Evolutionary conservation across 768 basidiomycete species (phyloP).

Genomic region (Pisolithus sp.): DNA sequence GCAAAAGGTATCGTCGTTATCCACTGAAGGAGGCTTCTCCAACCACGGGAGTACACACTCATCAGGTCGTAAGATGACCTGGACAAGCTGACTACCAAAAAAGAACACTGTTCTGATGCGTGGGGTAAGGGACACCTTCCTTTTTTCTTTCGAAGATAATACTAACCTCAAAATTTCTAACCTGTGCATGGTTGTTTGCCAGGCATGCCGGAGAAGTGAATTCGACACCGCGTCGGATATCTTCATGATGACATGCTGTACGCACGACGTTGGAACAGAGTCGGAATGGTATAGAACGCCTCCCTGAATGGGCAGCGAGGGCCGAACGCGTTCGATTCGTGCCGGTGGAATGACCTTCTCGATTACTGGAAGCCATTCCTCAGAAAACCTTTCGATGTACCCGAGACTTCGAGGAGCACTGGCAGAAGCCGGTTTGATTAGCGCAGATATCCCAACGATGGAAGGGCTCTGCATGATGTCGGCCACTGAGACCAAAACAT

Average conservation of each 20-base stretch:
- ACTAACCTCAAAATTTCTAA: conserved; percentile 25
- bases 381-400: conserved; percentile 11
- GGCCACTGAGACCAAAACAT: conserved; percentile 15
- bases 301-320: conserved; percentile 42
- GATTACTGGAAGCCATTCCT: conserved; percentile 12
- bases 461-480: conserved; percentile 25
- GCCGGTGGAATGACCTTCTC: conserved; percentile 1
- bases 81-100: conserved; percentile 23
- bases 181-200: conserved; percentile 24
- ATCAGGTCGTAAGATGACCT: conserved; percentile 19
- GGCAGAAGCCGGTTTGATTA: conserved; percentile 6
- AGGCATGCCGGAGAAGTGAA: conserved; percentile 24
- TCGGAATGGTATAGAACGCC: conserved; percentile 39
- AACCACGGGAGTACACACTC: conserved; percentile 12
- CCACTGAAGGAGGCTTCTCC: conserved; percentile 6
- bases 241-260: conserved; percentile 37
- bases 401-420: neutral
- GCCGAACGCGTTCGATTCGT: conserved; percentile 24
- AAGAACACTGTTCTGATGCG: conserved; percentile 26
- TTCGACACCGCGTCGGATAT: conserved; percentile 19
- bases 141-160: neutral
- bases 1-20: conserved; percentile 13
- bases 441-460: conserved; percentile 14
- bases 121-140: neutral
- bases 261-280: conserved; percentile 33